Evolutionary conservation across 345 rosid genomes (phyloP).

Genomic region (Corymbia maculata): DNA sequence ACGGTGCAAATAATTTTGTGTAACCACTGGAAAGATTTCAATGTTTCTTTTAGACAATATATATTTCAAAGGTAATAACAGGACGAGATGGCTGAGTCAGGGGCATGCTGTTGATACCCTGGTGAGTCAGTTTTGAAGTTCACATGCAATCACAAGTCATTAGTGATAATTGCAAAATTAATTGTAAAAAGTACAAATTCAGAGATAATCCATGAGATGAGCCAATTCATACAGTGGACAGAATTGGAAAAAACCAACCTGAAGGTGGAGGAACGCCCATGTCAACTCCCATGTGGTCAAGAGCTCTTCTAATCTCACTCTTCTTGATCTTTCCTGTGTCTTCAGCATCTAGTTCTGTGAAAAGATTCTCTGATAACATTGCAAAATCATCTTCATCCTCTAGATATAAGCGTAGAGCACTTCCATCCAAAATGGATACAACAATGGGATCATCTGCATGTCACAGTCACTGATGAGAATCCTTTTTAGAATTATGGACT

Average conservation of each 20-base stretch:
- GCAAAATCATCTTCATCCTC: conserved; percentile 97
- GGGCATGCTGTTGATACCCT: background rate
- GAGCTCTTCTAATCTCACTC: conserved; percentile 47
- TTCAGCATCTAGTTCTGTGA: conserved; percentile 73
- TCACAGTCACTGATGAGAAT: background rate
- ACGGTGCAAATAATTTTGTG: background rate
- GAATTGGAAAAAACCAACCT: conserved; percentile 23
- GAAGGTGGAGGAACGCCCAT: conserved; percentile 85
- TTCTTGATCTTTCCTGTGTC: conserved; percentile 79
- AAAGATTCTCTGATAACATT: conserved; percentile 81
- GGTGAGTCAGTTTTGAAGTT: background rate
- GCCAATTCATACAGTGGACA: background rate
- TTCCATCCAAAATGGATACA: conserved; percentile 63
- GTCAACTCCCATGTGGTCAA: conserved; percentile 67
- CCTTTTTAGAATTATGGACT: background rate
- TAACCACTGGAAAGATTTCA: too few relatives aligned
- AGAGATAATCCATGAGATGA: background rate
- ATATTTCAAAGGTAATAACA: background rate
- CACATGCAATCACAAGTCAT: background rate
- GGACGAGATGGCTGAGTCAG: background rate
- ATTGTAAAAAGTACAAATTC: background rate
- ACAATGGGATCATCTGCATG: conserved; percentile 53
- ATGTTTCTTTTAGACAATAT: too few relatives aligned
- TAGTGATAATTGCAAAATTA: background rate
- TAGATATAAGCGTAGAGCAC: conserved; percentile 35